Evolutionary conservation across 169 alveolate genomes (phyloP), one percentile per base, ranked within the genome.

Genomic region (Eimeria sp.): DNA sequence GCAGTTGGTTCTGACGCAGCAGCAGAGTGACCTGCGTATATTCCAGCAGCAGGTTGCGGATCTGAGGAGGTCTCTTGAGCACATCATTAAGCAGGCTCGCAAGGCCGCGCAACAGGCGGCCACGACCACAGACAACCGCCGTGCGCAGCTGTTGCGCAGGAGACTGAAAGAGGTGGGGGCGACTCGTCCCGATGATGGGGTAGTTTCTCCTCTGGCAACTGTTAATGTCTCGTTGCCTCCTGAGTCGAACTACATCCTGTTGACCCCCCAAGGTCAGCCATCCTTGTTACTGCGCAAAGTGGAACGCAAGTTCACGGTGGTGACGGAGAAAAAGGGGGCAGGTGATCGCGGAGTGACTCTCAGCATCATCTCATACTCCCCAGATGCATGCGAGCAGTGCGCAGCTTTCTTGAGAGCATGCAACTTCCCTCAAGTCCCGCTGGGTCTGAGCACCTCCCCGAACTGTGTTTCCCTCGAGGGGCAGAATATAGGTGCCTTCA

Each of bases 1-100:
- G 89, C 96, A 93, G 94, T 70, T 93, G 65, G 73, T 83, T 27
- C 89, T 93, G 43, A 93, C 96, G 72, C 96, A 93, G 96, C 96
- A 93, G 94, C 96, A 93, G 63, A 65, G 76, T 72, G 94, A 93
- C 72, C 27, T 93, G 63, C 96, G 96, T n/a, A 58, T 45, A 20
- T 93, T 93, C 87, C 94, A 82, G 78, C 94, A 93, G 70, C 94
- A 88, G 49, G 76, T 57, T 7, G 45, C 78, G 7, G 94, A 88
- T 18, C 78, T 93, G 22, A 93, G 83, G 89, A 18, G 63, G 2
- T 25, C 83, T 22, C 82, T 87, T 3, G 67, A 58, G 10, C 93
- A 61, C 14, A 22, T 63, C 43, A 73, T 63, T 5, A 87, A 65
- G 82, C 78, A 65, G 7, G 82, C 80, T 14, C 93, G 54, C 11